These are phyloP conservation scores for Epichloe uncinata DNA, from an alignment of 2,329 filamentous ascomycete genomes.

Conservation along the genomic window DNA sequence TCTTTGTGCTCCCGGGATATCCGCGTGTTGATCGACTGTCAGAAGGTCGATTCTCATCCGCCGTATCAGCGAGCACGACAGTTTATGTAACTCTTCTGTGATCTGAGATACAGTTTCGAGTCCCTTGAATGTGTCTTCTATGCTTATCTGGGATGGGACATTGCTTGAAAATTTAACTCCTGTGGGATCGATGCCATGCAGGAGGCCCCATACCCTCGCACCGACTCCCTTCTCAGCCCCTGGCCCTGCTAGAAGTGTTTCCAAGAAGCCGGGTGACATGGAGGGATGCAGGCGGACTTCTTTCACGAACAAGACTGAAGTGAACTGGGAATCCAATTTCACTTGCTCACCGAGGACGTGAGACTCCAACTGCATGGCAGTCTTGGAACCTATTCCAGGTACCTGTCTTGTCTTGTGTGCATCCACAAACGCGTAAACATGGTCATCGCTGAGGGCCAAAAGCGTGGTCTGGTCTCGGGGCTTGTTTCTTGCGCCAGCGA, in stretches of 20 bases:
- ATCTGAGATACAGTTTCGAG: slow-evolving; percentile 53
- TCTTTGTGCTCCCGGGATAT: slow-evolving; percentile 19
- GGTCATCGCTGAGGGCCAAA: slow-evolving; percentile 45
- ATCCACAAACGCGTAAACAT: slow-evolving; percentile 60
- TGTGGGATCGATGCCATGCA: slow-evolving; percentile 67
- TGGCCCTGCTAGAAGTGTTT: slow-evolving; percentile 54
- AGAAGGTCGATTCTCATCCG: slow-evolving; percentile 70
- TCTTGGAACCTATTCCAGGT: slow-evolving; percentile 74
- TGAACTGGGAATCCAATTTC: slow-evolving; percentile 23
- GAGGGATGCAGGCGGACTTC: slow-evolving; percentile 49
- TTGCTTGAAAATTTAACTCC: slow-evolving; percentile 60
- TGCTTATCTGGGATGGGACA: slow-evolving; percentile 78
- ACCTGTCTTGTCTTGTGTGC: slow-evolving; percentile 63
- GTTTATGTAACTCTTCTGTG: slow-evolving; percentile 50
- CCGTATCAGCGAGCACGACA: slow-evolving; percentile 57
- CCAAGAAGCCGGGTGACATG: slow-evolving; percentile 52
- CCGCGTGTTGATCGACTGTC: slow-evolving; percentile 29
- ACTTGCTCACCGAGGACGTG: slow-evolving; percentile 31
- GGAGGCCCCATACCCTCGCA: slow-evolving; percentile 56
- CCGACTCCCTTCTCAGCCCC: slow-evolving; percentile 62
- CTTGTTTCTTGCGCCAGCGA: slow-evolving; percentile 75
- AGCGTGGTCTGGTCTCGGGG: slow-evolving; percentile 79
- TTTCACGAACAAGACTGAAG: slow-evolving; percentile 43
- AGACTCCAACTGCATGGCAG: slow-evolving; percentile 32
- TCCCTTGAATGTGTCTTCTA: slow-evolving; percentile 79